Base-by-base conservation (phyloP, 495 filamentous ascomycete genomes). In the Xeromyces bisporus region DNA sequence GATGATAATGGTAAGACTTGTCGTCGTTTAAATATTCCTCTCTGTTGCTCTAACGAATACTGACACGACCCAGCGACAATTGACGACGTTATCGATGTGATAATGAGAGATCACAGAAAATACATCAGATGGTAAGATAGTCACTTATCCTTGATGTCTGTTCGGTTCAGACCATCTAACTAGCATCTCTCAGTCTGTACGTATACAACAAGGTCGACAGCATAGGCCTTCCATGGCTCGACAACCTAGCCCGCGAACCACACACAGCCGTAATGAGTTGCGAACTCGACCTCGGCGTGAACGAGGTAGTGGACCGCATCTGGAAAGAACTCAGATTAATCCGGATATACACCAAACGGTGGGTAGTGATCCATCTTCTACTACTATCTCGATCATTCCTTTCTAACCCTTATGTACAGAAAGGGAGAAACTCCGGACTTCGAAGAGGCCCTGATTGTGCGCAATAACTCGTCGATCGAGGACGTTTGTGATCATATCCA, bases 141-240 rank as follows among this genome's bases (percentile, higher is more conserved):
- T 18, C 20, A 11, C 7, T 14, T 24, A 6, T 10, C 1, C 12
- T 18, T 15, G 18, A 14, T 4, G 4, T 26, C 7, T 13, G 29
- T 24, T 7, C 24, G 17, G 12, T 23, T 9, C 20, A n/a, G n/a
- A n/a, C n/a, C n/a, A n/a, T n/a, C n/a, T n/a, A n/a, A n/a, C 9
- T 32, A 16, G 29, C 29, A 32, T 15, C 18, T 15, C 21, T 3
- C 33, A 92, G 85, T 47, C 68, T 99, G 15, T 99, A 99, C 58
- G 91, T 94, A 17, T 99, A 99, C 71, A 99, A 99, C 78, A 99
- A 99, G 58, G 92, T 99, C 62, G 91, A 99, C 64, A 77, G 74
- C 51, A 76, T 99, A 42, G 85, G 80, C 15, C 67, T 99, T 37
- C 81, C 93, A 42, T 91, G 86, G 61, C 70, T 99, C 11, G 80